Base-by-base conservation (phyloP, 768 basidiomycete genomes). In the Amanita inopinata region DNA sequence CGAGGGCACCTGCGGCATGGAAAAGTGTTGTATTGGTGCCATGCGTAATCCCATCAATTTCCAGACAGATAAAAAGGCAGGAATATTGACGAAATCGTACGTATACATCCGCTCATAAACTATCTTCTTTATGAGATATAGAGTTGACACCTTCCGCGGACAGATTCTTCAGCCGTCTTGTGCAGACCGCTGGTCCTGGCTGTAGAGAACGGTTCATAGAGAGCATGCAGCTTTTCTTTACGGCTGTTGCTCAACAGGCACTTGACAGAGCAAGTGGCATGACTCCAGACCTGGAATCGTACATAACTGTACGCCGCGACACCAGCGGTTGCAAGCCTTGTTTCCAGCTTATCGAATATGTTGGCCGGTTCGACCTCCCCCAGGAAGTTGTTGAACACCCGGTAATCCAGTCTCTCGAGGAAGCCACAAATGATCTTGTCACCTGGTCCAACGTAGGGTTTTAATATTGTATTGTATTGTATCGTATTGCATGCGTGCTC, bases 321-420 rank as follows among this genome's bases (percentile, higher is more conserved):
- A 83, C 80, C 2, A 77, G 76, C 41, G 81, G 63, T 20, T 81
- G 79, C 57, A 80, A 80, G 57, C 70, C 79, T 2, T 76, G 73
- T 54, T 83, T 76, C 67, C 80, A 69, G 17, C 67, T 83, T 33
- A 77, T 83, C 47, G 79, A 83, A 62, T 83, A 40, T 31, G 43
- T 32, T 10, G 48, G 36, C n/a, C 33, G 56, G 52, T 53, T 84
- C 30, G 64, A 76, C 47, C 69, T 84, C 33, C 83, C 82, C 1
- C 77, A 80, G 51, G 73, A 74, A 48, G 78, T 83, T 40, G 75
- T 80, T 66, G 70, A 78, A 11, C 74, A 82, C 52, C 78, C 78
- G 5, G 55, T 72, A 41, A 63, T 84, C 18, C 59, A 55, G 25
- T 66, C 64, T 46, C 65, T 84, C 24, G 75, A 71, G 11, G 74